These are phyloP conservation scores for Aspergillus sergii DNA, from an alignment of 2,329 filamentous ascomycete species.

Conservation along the genomic window DNA sequence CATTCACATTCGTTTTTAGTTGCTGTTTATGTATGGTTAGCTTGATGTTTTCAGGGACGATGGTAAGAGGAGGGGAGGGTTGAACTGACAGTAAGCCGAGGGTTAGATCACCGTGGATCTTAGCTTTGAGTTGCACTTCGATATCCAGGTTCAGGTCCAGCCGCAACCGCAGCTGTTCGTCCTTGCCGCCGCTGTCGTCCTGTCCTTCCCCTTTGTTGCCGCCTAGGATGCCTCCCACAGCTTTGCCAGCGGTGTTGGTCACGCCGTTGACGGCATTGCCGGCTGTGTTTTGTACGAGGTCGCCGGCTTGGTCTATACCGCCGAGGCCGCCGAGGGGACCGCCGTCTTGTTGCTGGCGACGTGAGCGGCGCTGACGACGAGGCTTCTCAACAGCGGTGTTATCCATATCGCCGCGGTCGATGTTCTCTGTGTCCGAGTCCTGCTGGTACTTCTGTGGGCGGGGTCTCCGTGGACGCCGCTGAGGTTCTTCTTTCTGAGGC, in stretches of 20 bases:
- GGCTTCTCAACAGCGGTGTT: slow-evolving; percentile 48
- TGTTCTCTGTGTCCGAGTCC: slow-evolving; percentile 55
- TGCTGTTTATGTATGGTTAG: neutral
- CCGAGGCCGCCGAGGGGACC: slow-evolving; percentile 51
- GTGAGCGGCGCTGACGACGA: slow-evolving; percentile 55
- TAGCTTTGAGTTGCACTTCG: slow-evolving; percentile 82
- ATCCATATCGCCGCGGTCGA: slow-evolving; percentile 57
- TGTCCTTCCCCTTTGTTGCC: slow-evolving; percentile 36
- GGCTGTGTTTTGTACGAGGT: slow-evolving; percentile 55
- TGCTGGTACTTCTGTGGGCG: slow-evolving; percentile 40
- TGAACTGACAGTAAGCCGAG: slow-evolving; percentile 72
- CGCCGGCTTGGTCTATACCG: slow-evolving; percentile 59
- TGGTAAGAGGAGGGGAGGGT: neutral
- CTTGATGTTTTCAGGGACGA: too few relatives aligned
- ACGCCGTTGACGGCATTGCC: slow-evolving; percentile 50
- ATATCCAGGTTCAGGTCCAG: slow-evolving; percentile 80
- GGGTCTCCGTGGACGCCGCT: slow-evolving; percentile 14
- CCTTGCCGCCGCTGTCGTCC: slow-evolving; percentile 39
- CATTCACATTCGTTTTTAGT: neutral
- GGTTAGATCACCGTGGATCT: slow-evolving; percentile 82
- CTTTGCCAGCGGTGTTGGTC: slow-evolving; percentile 44
- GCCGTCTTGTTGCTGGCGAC: slow-evolving; percentile 51
- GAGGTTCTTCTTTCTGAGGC: slow-evolving; percentile 34
- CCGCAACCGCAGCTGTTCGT: slow-evolving; percentile 59
- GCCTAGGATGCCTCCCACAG: slow-evolving; percentile 41